phyloP scores from a whole-genome alignment of 495 filamentous ascomycete genomes.

The Lepidopterella palustris region DNA sequence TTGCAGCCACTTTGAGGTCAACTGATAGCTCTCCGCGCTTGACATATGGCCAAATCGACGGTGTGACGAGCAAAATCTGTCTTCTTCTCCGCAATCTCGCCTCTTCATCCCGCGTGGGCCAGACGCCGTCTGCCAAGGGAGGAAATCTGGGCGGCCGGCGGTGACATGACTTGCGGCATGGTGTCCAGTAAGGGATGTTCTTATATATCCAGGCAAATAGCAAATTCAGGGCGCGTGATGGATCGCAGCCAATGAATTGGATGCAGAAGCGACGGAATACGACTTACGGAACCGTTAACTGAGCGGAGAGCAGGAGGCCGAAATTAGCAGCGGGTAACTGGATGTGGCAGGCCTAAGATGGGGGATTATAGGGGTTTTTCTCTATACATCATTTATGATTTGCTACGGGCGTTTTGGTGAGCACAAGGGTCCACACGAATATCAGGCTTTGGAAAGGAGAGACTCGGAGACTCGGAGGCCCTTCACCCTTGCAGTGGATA shows the following conservation, averaged over 20 bases:
- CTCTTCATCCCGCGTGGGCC: conserved; percentile 20
- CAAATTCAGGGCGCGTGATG: conserved; percentile 18
- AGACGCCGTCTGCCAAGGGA: not conserved
- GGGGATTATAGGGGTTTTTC: not conserved
- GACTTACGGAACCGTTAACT: not conserved
- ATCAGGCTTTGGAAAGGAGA: not conserved
- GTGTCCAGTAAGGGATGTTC: not conserved
- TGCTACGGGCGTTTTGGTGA: not conserved
- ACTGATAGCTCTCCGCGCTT: conserved; percentile 5
- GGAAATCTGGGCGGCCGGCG: not conserved
- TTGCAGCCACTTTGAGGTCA: conserved; percentile 1
- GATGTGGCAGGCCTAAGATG: not conserved
- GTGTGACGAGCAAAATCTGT: conserved; percentile 19
- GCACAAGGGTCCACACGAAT: not conserved
- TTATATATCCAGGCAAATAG: conserved; percentile 5
- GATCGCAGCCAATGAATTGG: conserved; percentile 8
- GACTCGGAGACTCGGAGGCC: no score
- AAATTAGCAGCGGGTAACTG: not conserved
- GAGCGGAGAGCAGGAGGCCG: not conserved
- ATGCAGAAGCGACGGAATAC: not conserved
- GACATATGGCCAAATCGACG: not conserved
- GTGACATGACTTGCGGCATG: conserved; percentile 9
- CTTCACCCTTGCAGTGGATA: conserved; percentile 1
- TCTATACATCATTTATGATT: not conserved
- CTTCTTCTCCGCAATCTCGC: conserved; percentile 22